Evolutionary conservation across 495 filamentous ascomycete genomes (phyloP), one percentile per base, ranked within the genome.

Genomic region (Beverwykella pulmonaria): DNA sequence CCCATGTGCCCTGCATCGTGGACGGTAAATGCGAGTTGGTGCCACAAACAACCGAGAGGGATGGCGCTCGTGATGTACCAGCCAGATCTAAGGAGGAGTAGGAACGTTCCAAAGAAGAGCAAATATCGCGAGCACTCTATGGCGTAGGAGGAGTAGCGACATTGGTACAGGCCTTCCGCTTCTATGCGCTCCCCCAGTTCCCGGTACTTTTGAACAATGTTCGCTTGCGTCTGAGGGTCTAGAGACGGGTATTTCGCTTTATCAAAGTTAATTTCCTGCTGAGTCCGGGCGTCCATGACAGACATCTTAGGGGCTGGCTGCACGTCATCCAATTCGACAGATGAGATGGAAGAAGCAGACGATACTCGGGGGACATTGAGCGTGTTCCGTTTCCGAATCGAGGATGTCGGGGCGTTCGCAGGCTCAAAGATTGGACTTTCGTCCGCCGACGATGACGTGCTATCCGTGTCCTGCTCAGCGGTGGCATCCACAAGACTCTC

Each of bases 1-100:
- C 90, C 94, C 90, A 97, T 96, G 76, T 98, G 94, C 6, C 92
- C 92, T 39, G 94, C 92, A 83, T 98, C 94, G 80, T 98, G 94
- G 67, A 92, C 94, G 5, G 89, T 88, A 77, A 98, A 98, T 47
- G 94, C 90, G 29, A 97, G 84, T 73, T 98, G 94, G 72, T 98
- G 94, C 94, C 94, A 98, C 72, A 97, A 85, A 50, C 84, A 81
- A 20, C 93, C 94, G 46, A 98, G 80, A 71, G 86, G 93, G 60
- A 92, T 79, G 6, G 86, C 93, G 46, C 89, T 91, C 2, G 79
- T 78, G 27, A 77, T 82, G 75, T 92, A 98, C 90, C 91, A 96
- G 15, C 84, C 84, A 73, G 79, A 79, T 4, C 76, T 83, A 3
- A 98, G 81, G 65, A 87, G 87, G n/a, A 88, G 57, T 27, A 90